A percentile compares a stretch with the other conserved stretches of the same genome.
These are phyloP conservation scores for Termitomyces sp. DNA, from an alignment of 768 basidiomycete genomes.

Conservation along the genomic window DNA sequence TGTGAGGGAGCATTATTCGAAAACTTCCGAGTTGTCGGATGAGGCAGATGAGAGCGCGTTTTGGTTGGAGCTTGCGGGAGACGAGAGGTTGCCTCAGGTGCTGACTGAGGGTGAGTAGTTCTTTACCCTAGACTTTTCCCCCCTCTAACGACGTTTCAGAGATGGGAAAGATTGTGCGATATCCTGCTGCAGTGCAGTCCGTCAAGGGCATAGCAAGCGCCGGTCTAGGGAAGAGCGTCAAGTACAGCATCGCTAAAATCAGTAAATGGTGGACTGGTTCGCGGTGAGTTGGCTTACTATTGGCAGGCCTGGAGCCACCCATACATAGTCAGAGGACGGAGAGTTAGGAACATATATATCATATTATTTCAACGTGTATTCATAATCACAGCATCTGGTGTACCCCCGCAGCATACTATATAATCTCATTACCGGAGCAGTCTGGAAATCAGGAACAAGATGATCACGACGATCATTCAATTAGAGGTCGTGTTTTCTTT, in stretches of 20 bases:
- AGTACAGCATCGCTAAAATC: constrained; percentile 73
- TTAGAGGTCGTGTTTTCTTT: neutral
- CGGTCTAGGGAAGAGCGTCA: constrained; percentile 72
- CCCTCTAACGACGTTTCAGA: constrained; percentile 36
- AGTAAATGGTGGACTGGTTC: constrained; percentile 73
- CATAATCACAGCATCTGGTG: constrained; percentile 1
- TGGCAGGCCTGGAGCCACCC: constrained; percentile 7
- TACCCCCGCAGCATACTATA: constrained; percentile 9
- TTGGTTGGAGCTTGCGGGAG: constrained; percentile 68
- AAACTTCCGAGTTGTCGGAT: constrained; percentile 25
- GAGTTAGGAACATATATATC: constrained; percentile 8
- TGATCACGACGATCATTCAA: neutral
- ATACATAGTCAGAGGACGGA: constrained; percentile 4
- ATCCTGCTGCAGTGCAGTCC: constrained; percentile 80
- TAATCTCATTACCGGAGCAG: neutral
- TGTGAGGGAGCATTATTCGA: constrained; percentile 49
- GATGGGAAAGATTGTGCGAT: constrained; percentile 70
- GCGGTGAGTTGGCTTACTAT: constrained; percentile 5
- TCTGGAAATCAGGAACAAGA: neutral
- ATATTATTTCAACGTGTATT: constrained; percentile 9
- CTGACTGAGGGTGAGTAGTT: constrained; percentile 46
- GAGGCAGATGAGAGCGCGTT: constrained; percentile 71
- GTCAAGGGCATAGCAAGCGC: constrained; percentile 84
- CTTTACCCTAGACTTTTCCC: neutral
- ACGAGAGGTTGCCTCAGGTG: constrained; percentile 47